Percentiles rank a stretch among this genome's conserved stretches.
Conservation (phyloP, 1,284 basidiomycete species). For the Ceratobasidium sp. region DNA sequence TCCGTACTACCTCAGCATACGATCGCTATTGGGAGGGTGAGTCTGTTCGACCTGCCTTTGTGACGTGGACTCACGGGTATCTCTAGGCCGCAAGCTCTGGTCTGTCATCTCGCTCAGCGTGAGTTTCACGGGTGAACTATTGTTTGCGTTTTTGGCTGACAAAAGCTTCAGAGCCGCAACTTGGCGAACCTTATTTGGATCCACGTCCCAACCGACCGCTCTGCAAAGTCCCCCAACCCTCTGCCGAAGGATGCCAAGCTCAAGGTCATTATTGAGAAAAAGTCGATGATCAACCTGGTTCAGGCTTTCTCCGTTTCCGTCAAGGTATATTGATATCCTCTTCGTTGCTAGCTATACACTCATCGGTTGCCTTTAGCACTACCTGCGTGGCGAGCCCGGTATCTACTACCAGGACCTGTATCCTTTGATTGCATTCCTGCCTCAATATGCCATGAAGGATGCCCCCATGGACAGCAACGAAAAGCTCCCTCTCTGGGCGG, state of each 20-base stretch:
- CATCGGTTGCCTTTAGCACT: conserved; percentile 48
- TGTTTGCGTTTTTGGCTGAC: conserved; percentile 2
- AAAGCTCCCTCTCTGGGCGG: conserved; percentile 64
- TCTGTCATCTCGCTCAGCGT: conserved; percentile 29
- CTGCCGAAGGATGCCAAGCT: conserved; percentile 54
- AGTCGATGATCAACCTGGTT: conserved; percentile 73
- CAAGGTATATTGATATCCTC: conserved; percentile 52
- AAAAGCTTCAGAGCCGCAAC: conserved; percentile 42
- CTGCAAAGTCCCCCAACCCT: conserved; percentile 50
- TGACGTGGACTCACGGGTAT: neutral
- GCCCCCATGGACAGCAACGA: conserved; percentile 49
- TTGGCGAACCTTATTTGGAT: conserved; percentile 61
- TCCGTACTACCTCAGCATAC: conserved; percentile 62
- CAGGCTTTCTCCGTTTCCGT: conserved; percentile 69
- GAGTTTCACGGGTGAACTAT: neutral
- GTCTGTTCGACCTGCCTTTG: neutral
- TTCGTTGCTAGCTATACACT: neutral
- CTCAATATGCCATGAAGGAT: conserved; percentile 55
- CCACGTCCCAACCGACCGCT: conserved; percentile 61
- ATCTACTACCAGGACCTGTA: conserved; percentile 57
- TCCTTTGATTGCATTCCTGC: conserved; percentile 60
- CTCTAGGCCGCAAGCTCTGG: conserved; percentile 38
- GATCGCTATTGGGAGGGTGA: conserved; percentile 62
- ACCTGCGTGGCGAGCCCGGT: conserved; percentile 59
- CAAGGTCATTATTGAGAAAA: conserved; percentile 70